Conservation (phyloP, 345 rosid species). For the Murraya koenigii region DNA sequence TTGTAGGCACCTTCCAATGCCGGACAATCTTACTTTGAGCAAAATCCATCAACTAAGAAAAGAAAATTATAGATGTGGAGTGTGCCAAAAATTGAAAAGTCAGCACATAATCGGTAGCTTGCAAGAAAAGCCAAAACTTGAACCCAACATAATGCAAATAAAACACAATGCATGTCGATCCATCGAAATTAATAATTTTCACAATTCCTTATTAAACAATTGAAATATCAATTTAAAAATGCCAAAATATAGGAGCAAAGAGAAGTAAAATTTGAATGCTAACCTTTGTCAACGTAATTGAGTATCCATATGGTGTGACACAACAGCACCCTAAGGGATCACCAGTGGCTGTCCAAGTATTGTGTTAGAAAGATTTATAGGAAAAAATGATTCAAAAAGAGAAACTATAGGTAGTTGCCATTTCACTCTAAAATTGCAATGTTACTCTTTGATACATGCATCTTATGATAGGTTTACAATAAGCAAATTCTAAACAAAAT, state of each 20-base stretch:
- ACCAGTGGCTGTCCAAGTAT: slow-evolving; percentile 55
- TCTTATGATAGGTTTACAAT: not conserved
- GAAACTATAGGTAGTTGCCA: not conserved
- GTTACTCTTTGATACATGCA: not conserved
- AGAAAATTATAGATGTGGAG: not conserved
- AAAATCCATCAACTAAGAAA: slow-evolving; percentile 74
- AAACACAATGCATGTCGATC: too few relatives aligned
- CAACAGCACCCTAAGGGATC: slow-evolving; percentile 92
- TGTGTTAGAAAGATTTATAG: not conserved
- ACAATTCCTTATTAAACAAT: not conserved
- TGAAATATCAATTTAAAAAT: not conserved
- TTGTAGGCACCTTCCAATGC: slow-evolving; percentile 98
- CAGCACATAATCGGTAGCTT: not conserved
- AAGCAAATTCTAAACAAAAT: not conserved
- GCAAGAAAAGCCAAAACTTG: not conserved
- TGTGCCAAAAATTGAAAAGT: not conserved
- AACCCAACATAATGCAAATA: not conserved
- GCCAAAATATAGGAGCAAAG: not conserved
- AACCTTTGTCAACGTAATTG: slow-evolving; percentile 75
- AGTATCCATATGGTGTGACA: slow-evolving; percentile 81
- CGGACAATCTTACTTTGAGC: slow-evolving; percentile 77
- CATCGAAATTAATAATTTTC: too few relatives aligned
- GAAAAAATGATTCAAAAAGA: not conserved
- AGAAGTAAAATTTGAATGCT: slow-evolving; percentile 10
- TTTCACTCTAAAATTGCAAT: not conserved